Conservation (phyloP, 306 rosid species). For the Lathyrus aphaca region DNA sequence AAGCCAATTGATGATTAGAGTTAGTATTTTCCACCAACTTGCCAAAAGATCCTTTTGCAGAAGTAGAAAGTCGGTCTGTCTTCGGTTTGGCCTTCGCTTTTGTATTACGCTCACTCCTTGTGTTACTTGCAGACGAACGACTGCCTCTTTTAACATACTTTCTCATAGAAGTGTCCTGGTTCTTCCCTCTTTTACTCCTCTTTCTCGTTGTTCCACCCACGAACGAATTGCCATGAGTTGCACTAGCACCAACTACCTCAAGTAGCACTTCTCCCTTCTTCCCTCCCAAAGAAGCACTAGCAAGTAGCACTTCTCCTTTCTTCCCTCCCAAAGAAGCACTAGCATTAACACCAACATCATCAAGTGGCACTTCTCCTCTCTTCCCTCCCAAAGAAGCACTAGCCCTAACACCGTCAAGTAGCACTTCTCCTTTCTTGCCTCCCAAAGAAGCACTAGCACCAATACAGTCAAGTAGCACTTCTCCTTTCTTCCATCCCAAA, state of each 20-base stretch:
- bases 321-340: too few relatives aligned
- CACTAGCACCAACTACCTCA: conserved; percentile 26
- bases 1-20: conserved; percentile 47
- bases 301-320: too few relatives aligned
- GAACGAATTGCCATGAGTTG: conserved; percentile 55
- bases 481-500: too few relatives aligned
- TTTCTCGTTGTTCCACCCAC: conserved; percentile 68
- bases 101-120: conserved; percentile 66
- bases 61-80: conserved; percentile 52
- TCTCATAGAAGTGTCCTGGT: conserved; percentile 54
- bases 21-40: conserved; percentile 45
- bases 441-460: conserved; percentile 53
- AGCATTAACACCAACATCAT: too few relatives aligned
- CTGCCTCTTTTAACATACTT: conserved; percentile 54
- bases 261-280: too few relatives aligned
- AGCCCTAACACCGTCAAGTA: too few relatives aligned
- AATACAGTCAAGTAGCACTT: too few relatives aligned
- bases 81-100: conserved; percentile 82
- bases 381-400: too few relatives aligned
- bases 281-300: conserved; percentile 52
- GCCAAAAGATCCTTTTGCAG: conserved; percentile 59
- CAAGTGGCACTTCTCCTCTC: too few relatives aligned
- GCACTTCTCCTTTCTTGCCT: too few relatives aligned
- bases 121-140: conserved; percentile 52
- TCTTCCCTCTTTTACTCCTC: conserved; percentile 80